Percentiles rank a stretch among this genome's conserved stretches.
Conservation (phyloP, 164 flowering plant genomes). For the Kingdonia uniflora region DNA sequence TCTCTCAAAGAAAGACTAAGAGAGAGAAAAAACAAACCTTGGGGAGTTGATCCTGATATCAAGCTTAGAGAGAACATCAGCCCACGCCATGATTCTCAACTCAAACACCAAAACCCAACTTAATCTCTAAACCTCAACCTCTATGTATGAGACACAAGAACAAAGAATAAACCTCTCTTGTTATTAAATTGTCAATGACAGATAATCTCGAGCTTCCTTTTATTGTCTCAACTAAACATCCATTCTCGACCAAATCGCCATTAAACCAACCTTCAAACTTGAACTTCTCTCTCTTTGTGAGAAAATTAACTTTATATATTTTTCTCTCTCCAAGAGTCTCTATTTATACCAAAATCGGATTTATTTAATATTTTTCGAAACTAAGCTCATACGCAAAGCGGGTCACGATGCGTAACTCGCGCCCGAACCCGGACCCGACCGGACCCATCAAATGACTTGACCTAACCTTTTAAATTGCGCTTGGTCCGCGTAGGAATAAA, state of each 20-base stretch:
- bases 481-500: background rate
- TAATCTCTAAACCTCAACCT: too few relatives aligned
- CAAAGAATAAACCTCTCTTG: background rate
- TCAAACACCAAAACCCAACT: background rate
- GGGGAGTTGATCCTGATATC: constrained; percentile 77
- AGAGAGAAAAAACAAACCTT: constrained; percentile 38
- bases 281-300: background rate
- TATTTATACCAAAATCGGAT: background rate
- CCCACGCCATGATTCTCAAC: background rate
- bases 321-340: background rate
- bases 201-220: constrained; percentile 3
- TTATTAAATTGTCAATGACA: too few relatives aligned
- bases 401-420: background rate
- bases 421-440: constrained; percentile 11
- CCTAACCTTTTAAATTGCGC: background rate
- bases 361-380: background rate
- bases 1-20: background rate
- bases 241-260: constrained; percentile 18
- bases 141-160: too few relatives aligned
- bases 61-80: constrained; percentile 39
- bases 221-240: constrained; percentile 12
- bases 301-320: background rate
- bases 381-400: constrained; percentile 15
- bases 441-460: background rate
- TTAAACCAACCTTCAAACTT: background rate